These are phyloP conservation scores for Globisporangium megalacanthum DNA, from an alignment of 352 stramenopile genomes.

Conservation along the genomic window DNA sequence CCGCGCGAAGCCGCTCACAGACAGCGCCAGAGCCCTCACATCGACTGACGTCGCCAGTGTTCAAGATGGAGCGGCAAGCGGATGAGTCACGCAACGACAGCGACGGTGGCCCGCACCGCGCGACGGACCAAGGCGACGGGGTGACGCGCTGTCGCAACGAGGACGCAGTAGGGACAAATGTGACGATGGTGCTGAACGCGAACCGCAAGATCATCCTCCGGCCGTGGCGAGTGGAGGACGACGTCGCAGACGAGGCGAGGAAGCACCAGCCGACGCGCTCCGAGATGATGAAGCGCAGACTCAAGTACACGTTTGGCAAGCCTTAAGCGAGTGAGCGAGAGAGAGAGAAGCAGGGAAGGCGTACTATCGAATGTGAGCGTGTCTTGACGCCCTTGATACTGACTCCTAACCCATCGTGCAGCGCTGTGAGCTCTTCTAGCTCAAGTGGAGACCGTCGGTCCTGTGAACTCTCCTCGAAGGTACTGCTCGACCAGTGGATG, in stretches of 20 bases:
- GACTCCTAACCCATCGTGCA: neutral
- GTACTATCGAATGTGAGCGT: neutral
- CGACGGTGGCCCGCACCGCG: neutral
- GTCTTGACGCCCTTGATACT: neutral
- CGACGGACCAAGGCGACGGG: neutral
- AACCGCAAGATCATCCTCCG: conserved; percentile 29
- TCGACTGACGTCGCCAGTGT: conserved; percentile 4
- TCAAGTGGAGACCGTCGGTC: neutral
- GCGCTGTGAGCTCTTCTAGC: neutral
- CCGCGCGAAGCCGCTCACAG: conserved; percentile 1
- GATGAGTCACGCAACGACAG: neutral
- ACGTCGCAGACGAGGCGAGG: conserved; percentile 7
- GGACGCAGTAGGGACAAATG: conserved; percentile 15
- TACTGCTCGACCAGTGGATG: conserved; percentile 47
- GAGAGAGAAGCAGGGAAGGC: neutral
- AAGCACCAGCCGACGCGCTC: conserved; percentile 24
- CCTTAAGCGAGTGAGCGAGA: neutral
- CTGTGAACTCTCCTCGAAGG: conserved; percentile 13
- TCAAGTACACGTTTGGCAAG: conserved; percentile 36
- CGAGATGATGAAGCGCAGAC: conserved; percentile 55
- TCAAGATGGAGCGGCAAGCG: conserved; percentile 9
- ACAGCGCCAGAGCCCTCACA: neutral
- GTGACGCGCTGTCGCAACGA: no score
- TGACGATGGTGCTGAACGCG: conserved; percentile 52
- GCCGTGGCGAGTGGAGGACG: conserved; percentile 21